phyloP scores from a whole-genome alignment of 177 flowering plant species.

The Vitis hybrid region DNA sequence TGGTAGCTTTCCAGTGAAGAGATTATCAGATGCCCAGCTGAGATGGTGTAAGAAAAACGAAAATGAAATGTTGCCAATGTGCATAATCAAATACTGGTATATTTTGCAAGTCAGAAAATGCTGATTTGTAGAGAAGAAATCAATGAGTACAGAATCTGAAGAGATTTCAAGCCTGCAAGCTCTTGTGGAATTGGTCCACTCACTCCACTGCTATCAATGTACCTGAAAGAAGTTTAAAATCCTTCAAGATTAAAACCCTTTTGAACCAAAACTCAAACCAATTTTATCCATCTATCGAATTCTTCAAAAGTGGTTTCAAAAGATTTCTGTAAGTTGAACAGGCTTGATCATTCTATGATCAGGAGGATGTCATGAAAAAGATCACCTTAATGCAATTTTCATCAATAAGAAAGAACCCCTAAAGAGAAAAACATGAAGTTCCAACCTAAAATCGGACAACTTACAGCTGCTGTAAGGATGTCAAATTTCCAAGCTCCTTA shows the following conservation, averaged over 20 bases:
- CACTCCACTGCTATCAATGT: slow-evolving; percentile 53
- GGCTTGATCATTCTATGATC: too few relatives aligned
- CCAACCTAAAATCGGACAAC: slow-evolving; percentile 1
- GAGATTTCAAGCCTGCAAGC: slow-evolving; percentile 43
- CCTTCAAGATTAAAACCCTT: too few relatives aligned
- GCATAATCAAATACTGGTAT: not conserved
- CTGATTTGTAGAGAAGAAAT: not conserved
- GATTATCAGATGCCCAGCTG: slow-evolving; percentile 64
- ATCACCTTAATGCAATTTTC: too few relatives aligned
- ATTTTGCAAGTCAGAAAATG: not conserved
- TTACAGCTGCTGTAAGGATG: slow-evolving; percentile 41
- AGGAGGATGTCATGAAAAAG: too few relatives aligned
- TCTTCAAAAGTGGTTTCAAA: too few relatives aligned
- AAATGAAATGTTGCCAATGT: not conserved
- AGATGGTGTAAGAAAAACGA: slow-evolving; percentile 2
- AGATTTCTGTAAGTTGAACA: too few relatives aligned
- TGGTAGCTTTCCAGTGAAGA: slow-evolving; percentile 48
- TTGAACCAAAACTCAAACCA: too few relatives aligned
- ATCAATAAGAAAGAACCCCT: too few relatives aligned
- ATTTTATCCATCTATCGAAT: too few relatives aligned
- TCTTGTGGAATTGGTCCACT: slow-evolving; percentile 51
- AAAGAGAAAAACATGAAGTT: not conserved
- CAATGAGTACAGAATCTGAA: slow-evolving; percentile 34
- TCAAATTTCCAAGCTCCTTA: slow-evolving; percentile 35
- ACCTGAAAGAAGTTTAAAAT: slow-evolving; percentile 25